phyloP scores from a whole-genome alignment of 768 basidiomycete species.

The Mycena belliarum region DNA sequence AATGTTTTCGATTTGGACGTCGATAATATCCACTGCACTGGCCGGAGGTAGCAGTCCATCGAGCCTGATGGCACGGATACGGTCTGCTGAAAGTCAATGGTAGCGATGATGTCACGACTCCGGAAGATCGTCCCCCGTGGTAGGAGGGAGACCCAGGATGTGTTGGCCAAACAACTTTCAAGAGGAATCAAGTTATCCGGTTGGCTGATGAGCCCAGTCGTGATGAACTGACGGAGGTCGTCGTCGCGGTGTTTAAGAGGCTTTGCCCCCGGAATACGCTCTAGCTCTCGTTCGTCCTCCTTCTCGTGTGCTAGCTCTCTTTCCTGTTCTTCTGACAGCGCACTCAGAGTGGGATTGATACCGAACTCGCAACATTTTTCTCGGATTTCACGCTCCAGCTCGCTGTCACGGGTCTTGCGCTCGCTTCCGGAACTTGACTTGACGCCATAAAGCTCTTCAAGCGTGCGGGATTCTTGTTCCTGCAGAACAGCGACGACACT shows the following conservation, averaged over 20 bases:
- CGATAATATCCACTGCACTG: slow-evolving; percentile 14
- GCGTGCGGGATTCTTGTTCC: slow-evolving; percentile 6
- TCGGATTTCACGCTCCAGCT: neutral
- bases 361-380: neutral
- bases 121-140: slow-evolving; percentile 3
- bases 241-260: neutral
- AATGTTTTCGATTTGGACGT: neutral
- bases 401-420: neutral
- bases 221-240: neutral
- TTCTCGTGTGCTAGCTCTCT: slow-evolving; percentile 14
- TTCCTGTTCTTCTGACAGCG: slow-evolving; percentile 14
- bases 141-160: neutral
- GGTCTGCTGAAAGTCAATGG: slow-evolving; percentile 4
- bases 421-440: neutral
- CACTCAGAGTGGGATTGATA: neutral
- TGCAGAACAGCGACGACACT: neutral
- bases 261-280: neutral
- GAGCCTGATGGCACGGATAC: neutral
- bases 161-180: slow-evolving; percentile 3
- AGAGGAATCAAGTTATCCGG: neutral
- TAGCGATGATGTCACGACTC: neutral
- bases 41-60: slow-evolving; percentile 9
- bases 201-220: neutral
- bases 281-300: slow-evolving; percentile 13
- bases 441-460: slow-evolving; percentile 13